Percentiles rank a stretch among this genome's conserved stretches.
Conservation (phyloP, 371 early-diverging fungal species). For the Thermomucor indicae-seudaticae region DNA sequence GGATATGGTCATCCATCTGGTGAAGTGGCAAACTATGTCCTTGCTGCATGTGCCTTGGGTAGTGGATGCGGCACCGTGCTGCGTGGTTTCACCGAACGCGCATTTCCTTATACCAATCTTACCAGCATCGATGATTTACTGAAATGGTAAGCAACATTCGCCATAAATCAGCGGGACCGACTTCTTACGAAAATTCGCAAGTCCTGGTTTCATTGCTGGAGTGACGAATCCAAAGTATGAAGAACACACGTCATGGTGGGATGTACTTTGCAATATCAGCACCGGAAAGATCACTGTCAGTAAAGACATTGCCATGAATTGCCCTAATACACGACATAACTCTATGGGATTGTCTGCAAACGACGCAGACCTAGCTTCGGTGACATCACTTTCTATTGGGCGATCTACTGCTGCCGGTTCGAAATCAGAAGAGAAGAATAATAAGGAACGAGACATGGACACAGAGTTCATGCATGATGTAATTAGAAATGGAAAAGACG, state of each 20-base stretch:
- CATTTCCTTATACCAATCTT: constrained; percentile 88
- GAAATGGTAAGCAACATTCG: constrained; percentile 53
- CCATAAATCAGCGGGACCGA: not conserved
- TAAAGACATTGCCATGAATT: constrained; percentile 53
- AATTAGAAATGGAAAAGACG: too few species aligned
- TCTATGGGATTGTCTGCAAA: constrained; percentile 14
- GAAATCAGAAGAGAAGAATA: constrained; percentile 10
- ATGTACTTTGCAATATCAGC: constrained; percentile 88
- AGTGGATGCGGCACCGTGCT: constrained; percentile 86
- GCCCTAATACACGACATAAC: constrained; percentile 7
- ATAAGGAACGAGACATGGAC: constrained; percentile 36
- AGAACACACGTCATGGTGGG: constrained; percentile 93
- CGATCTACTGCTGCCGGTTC: constrained; percentile 10
- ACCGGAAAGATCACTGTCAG: constrained; percentile 90
- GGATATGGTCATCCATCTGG: constrained; percentile 89
- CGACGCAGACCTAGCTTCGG: constrained; percentile 5
- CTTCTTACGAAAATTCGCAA: constrained; percentile 9
- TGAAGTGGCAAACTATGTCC: constrained; percentile 90
- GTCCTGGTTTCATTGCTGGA: constrained; percentile 93
- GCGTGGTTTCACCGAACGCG: constrained; percentile 84
- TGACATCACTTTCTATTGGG: constrained; percentile 17
- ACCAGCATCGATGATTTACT: constrained; percentile 82
- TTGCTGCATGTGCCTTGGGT: constrained; percentile 88
- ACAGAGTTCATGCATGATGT: constrained; percentile 66
- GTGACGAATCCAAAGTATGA: constrained; percentile 94